Evolutionary conservation across 164 flowering plant species (phyloP), one percentile per base, ranked within the genome.

Genomic region (Euptelea pleiosperma): DNA sequence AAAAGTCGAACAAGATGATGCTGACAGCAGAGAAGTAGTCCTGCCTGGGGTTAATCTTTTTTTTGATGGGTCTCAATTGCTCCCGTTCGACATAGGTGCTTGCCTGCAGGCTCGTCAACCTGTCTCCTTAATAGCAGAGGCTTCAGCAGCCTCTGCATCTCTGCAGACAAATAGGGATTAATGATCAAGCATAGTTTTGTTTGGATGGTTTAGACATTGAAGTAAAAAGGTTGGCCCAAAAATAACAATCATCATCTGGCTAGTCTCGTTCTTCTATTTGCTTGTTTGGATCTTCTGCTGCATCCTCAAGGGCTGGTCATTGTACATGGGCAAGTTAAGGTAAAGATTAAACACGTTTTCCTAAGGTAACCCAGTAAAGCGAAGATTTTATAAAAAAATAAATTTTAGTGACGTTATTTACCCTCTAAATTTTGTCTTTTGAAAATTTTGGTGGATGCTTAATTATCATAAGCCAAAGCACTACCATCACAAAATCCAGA

Each of bases 71-170:
- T 72, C 83, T 57, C 84, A 79, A 68, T 75, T 93, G 79, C 83
- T 73, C 47, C 94, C 91, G 25, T 93, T 93, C 24, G 98, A 93
- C 46, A 90, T 93, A 30, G 85, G 87, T 56, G 90, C 97, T 69
- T 93, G 97, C 71, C 79, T 86, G 47, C 98, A 93, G 82, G 98
- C 92, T 71, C 96, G 96, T 43, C 96, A 82, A 71, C 97, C 98
- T 25, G 77, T 86, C 52, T 75, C 86, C 44, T 74, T 93, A 57
- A 82, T 93, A 65, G 80, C 90, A 57, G 98, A 93, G 61, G 97
- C 98, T 25, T 82, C 96, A 22, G 69, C 79, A 16, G 79, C 85
- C 29, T 83, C 96, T 63, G 78, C 89, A 28, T 64, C 78, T 58
- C 54, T 65, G 73, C 84, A 56, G 56, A 44, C 61, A 80, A 73